These are phyloP conservation scores for Mycena pura DNA, from an alignment of 768 basidiomycete genomes.

Conservation along the genomic window DNA sequence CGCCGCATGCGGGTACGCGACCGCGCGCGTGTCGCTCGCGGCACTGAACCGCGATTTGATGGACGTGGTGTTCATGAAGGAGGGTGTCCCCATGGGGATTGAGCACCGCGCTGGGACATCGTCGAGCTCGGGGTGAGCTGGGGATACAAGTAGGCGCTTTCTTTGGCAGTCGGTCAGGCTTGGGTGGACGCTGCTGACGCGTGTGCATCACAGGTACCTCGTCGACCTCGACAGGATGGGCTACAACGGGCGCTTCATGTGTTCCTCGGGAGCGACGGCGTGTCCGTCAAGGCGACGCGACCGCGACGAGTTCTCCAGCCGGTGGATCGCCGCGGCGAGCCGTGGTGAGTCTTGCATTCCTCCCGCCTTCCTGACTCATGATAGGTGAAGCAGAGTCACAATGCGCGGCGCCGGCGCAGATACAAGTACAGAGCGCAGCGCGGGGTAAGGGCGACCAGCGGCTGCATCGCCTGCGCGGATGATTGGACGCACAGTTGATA, in stretches of 20 bases:
- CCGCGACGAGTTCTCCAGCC: conserved; percentile 89
- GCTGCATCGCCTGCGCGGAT: conserved; percentile 87
- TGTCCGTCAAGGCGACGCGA: conserved; percentile 90
- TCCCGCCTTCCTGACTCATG: background rate
- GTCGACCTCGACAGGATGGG: conserved; percentile 95
- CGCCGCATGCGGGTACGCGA: conserved; percentile 50
- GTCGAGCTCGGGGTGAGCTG: conserved; percentile 88
- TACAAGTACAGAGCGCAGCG: conserved; percentile 2
- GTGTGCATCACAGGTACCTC: conserved; percentile 61
- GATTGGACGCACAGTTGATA: conserved; percentile 83
- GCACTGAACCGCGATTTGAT: conserved; percentile 80
- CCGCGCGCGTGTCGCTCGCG: conserved; percentile 63
- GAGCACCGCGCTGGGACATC: conserved; percentile 73
- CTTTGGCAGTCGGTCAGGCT: background rate
- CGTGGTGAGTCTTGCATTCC: conserved; percentile 56
- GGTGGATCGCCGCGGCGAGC: conserved; percentile 94
- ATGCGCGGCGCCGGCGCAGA: conserved; percentile 57
- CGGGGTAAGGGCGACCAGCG: conserved; percentile 71
- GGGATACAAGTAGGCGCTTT: conserved; percentile 70
- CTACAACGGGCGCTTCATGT: conserved; percentile 91
- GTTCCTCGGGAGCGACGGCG: conserved; percentile 86
- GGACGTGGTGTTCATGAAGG: conserved; percentile 87
- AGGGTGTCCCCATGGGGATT: conserved; percentile 68
- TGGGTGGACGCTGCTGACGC: background rate
- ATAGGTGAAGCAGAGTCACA: conserved; percentile 60